Conservation (phyloP, 2,329 filamentous ascomycete species). For the Sporothrix sp. region DNA sequence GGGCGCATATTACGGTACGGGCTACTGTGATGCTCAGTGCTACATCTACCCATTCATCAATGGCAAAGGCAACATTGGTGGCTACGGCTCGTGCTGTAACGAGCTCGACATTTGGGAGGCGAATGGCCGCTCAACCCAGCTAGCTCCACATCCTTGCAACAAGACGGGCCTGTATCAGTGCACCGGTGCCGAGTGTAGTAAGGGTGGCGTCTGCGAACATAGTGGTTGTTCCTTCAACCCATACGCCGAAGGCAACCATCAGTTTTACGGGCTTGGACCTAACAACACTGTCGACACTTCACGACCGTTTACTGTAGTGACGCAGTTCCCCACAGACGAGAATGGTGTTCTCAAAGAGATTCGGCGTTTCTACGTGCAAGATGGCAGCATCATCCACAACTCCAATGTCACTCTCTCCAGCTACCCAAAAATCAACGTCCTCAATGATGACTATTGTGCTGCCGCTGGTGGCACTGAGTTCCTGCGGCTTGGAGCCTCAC, state of each 20-base stretch:
- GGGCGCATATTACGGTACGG: slow-evolving; percentile 43
- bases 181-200: slow-evolving; percentile 29
- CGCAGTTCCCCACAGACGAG: slow-evolving; percentile 37
- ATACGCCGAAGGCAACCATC: slow-evolving; percentile 49
- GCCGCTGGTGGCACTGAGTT: slow-evolving; percentile 35
- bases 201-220: slow-evolving; percentile 47
- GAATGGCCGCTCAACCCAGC: slow-evolving; percentile 49
- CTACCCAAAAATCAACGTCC: neutral
- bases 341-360: neutral
- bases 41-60: slow-evolving; percentile 38
- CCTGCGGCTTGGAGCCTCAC: slow-evolving; percentile 36
- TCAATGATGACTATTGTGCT: slow-evolving; percentile 3
- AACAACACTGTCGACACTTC: slow-evolving; percentile 47
- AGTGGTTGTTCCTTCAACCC: slow-evolving; percentile 58
- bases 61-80: slow-evolving; percentile 30
- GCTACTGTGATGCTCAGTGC: slow-evolving; percentile 40
- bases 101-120: slow-evolving; percentile 56
- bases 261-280: slow-evolving; percentile 37
- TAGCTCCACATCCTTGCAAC: slow-evolving; percentile 50
- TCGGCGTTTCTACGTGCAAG: neutral
- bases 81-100: slow-evolving; percentile 43
- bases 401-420: slow-evolving; percentile 21
- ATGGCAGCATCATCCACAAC: neutral
- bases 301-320: slow-evolving; percentile 50
- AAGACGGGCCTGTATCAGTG: slow-evolving; percentile 33